Evolutionary conservation across 2,329 filamentous ascomycete genomes (phyloP).

Genomic region (Fusarium sambucinum): DNA sequence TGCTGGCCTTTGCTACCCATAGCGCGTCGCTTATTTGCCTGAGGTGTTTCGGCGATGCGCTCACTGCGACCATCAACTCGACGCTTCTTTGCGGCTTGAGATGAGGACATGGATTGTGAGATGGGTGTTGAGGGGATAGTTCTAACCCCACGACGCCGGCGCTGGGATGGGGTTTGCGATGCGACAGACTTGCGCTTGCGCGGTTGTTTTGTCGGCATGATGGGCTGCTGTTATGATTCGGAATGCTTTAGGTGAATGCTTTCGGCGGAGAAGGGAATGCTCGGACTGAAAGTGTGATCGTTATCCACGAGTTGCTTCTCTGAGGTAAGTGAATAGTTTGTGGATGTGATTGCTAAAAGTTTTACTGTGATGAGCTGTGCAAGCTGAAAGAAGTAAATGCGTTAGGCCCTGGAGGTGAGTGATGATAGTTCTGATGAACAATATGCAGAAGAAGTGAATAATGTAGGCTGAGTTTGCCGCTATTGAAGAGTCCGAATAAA

Average conservation of each 20-base stretch:
- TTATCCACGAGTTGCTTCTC: background rate
- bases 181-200: background rate
- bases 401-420: background rate
- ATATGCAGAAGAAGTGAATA: background rate
- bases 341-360: background rate
- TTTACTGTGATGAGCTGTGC: background rate
- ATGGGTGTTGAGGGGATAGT: constrained; percentile 11
- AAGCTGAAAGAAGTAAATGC: background rate
- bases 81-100: constrained; percentile 4
- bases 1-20: background rate
- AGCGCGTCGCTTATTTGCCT: background rate
- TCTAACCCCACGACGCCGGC: background rate
- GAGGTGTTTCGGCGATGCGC: constrained; percentile 17
- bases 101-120: constrained; percentile 8
- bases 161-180: background rate
- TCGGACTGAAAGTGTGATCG: background rate
- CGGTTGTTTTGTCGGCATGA: background rate
- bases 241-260: background rate
- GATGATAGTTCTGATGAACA: background rate
- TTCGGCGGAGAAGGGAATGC: background rate
- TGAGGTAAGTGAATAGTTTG: no score
- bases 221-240: background rate
- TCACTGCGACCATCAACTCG: background rate
- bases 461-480: background rate
- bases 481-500: background rate